These are phyloP conservation scores for Chrysoporthe austroafricana DNA, from an alignment of 2,329 filamentous ascomycete species.

Conservation along the genomic window DNA sequence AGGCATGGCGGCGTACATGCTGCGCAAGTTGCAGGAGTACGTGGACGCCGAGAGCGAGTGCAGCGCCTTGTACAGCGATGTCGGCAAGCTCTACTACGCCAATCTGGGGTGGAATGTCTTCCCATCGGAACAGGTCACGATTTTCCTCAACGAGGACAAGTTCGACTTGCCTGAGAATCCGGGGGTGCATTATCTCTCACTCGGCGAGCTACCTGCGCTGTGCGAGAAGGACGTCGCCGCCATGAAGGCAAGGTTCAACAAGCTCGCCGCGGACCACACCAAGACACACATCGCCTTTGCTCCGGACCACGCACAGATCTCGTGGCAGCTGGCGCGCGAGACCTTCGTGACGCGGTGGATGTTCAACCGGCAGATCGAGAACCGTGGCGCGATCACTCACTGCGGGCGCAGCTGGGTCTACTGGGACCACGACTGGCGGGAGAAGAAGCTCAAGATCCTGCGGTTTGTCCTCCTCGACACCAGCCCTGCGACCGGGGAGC, in stretches of 20 bases:
- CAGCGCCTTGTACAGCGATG: slow-evolving; percentile 43
- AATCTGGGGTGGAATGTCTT: slow-evolving; percentile 41
- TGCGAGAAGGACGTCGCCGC: slow-evolving; percentile 36
- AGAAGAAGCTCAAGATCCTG: slow-evolving; percentile 37
- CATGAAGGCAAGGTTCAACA: slow-evolving; percentile 33
- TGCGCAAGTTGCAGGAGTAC: slow-evolving; percentile 38
- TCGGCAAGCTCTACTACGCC: slow-evolving; percentile 39
- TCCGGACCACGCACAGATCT: slow-evolving; percentile 36
- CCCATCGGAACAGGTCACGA: slow-evolving; percentile 39
- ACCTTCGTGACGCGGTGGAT: slow-evolving; percentile 35
- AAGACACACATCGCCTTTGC: slow-evolving; percentile 40
- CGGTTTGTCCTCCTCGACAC: slow-evolving; percentile 33
- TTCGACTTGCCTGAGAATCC: slow-evolving; percentile 31
- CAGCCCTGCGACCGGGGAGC: slow-evolving; percentile 23
- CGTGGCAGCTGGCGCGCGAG: slow-evolving; percentile 41
- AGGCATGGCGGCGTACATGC: slow-evolving; percentile 43
- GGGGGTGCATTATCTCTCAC: slow-evolving; percentile 33
- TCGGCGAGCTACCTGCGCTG: slow-evolving; percentile 33
- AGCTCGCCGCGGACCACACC: slow-evolving; percentile 31
- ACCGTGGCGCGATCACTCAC: slow-evolving; percentile 34
- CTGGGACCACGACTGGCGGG: slow-evolving; percentile 43
- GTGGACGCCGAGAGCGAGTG: slow-evolving; percentile 41
- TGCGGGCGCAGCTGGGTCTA: slow-evolving; percentile 37
- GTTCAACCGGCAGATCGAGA: slow-evolving; percentile 26
- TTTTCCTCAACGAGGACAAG: slow-evolving; percentile 34